These are phyloP conservation scores for Schizonepeta tenuifolia DNA, from an alignment of 257 asterid genomes.

Conservation along the genomic window DNA sequence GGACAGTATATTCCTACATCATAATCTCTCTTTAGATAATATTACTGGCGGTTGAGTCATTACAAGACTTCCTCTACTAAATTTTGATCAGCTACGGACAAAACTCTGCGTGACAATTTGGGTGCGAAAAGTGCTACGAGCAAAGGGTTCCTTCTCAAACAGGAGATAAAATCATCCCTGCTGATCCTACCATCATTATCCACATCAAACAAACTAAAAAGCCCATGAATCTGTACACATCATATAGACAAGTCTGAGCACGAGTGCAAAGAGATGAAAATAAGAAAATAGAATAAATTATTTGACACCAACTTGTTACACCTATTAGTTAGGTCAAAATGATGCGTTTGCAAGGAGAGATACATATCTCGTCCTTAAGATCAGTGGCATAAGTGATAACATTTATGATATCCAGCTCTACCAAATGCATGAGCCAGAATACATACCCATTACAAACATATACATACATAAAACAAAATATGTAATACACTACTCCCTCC, in stretches of 20 bases:
- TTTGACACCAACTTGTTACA: background rate
- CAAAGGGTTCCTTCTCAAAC: constrained; percentile 71
- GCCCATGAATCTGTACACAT: constrained; percentile 57
- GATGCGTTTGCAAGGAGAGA: background rate
- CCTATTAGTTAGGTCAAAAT: background rate
- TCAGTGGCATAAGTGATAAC: background rate
- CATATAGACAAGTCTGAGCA: constrained; percentile 4
- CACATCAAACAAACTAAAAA: constrained; percentile 62
- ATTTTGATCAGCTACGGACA: constrained; percentile 32
- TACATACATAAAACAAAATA: background rate
- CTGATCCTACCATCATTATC: constrained; percentile 75
- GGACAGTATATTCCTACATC: constrained; percentile 16
- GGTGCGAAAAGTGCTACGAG: constrained; percentile 74
- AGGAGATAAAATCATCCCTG: constrained; percentile 59
- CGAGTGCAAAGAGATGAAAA: background rate
- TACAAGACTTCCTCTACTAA: constrained; percentile 41
- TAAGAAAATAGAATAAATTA: background rate
- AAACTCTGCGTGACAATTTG: constrained; percentile 38
- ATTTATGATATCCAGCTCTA: background rate
- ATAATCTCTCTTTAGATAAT: constrained; percentile 9
- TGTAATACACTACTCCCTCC: too few species aligned
- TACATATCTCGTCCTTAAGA: background rate
- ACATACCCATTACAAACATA: background rate
- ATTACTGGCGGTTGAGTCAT: constrained; percentile 7
- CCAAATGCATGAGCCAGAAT: background rate